Evolutionary conservation across 2,329 filamentous ascomycete species (phyloP), one percentile per base, ranked within the genome.

Genomic region (Ambrosiella beaveri): DNA sequence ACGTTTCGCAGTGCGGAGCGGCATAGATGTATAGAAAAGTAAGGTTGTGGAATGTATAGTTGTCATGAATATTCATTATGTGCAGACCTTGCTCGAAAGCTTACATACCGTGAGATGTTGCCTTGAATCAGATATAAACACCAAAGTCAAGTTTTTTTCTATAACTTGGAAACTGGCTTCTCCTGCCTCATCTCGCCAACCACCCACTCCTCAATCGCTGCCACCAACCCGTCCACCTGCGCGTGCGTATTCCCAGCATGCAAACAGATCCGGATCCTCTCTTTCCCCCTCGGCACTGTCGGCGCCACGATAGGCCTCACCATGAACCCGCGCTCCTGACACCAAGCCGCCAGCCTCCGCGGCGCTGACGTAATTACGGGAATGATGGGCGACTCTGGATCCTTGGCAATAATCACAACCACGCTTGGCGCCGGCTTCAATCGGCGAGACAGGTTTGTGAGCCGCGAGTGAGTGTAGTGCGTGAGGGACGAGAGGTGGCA

Each of bases 281-380:
- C 81, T 4, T 71, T 77, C 0, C 83, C 82, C 1, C 65, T 67
- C 0, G 82, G 81, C 1, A 88, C 82, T 0, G 83, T 87, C 0
- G 84, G 84, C 1, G 81, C 74, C 59, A 86, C 80, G 13, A 87
- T 85, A 0, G 82, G 75, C 1, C 84, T 73, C 0, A 86, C 78
- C 49, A 82, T 71, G 58, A 79, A 81, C 0, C 81, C 80, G 0
- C 68, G 66, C 2, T 71, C 63, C 66, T 86, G 83, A 57, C 83
- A 86, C 57, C 75, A 70, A 1, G 67, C 70, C 0, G 84, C 83
- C 12, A 87, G 67, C 2, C 73, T 71, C 2, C 81, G 74, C 0
- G 84, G 81, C 0, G 75, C 67, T 0, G 73, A 70, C 0, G 80
- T 84, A 15, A 83, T 72, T 0, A 86, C 66, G 0, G 81, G 77